These are phyloP conservation scores for Poronia punctata DNA, from an alignment of 495 filamentous ascomycete genomes.

Conservation along the genomic window DNA sequence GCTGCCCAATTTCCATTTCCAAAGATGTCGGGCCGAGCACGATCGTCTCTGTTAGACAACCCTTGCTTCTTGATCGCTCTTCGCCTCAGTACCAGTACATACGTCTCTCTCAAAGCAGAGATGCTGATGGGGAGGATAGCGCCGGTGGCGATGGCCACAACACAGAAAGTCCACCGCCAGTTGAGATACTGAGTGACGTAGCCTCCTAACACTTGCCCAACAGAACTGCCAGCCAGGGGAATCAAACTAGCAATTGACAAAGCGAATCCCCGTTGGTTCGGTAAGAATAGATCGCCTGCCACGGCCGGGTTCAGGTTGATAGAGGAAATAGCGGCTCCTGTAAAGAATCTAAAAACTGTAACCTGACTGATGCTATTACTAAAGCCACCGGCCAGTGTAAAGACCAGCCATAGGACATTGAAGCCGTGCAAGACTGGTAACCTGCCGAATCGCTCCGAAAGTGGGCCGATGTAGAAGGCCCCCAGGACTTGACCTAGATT, in stretches of 20 bases:
- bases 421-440: neutral
- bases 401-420: neutral
- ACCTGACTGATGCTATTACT: neutral
- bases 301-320: neutral
- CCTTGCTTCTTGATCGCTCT: neutral
- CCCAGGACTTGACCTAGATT: neutral
- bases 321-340: neutral
- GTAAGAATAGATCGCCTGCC: neutral
- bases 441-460: neutral
- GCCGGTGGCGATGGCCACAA: neutral
- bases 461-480: neutral
- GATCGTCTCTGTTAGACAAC: neutral
- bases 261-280: neutral
- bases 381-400: neutral
- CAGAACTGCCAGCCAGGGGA: neutral
- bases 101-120: neutral
- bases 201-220: neutral
- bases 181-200: neutral
- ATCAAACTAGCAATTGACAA: neutral
- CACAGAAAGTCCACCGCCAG: neutral
- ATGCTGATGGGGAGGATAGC: neutral
- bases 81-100: neutral
- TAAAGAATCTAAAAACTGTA: neutral
- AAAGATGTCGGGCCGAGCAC: neutral
- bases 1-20: neutral